These are phyloP conservation scores for Vavraia culicis DNA, from an alignment of 371 early-diverging fungal genomes.

Conservation along the genomic window DNA sequence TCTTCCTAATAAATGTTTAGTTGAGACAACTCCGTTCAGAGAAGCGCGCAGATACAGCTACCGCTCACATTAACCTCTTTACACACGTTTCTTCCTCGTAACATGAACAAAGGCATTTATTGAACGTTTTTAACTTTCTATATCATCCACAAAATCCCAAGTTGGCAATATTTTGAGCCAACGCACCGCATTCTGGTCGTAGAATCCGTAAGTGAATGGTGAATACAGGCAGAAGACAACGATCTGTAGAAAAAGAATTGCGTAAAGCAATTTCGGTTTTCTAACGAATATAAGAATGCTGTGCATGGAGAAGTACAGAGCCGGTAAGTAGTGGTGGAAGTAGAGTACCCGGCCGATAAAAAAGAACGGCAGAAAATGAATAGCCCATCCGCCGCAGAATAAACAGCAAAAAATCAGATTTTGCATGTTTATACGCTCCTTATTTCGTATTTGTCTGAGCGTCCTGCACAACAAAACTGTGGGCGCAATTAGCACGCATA, in stretches of 20 bases:
- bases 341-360: conserved; percentile 75
- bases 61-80: too few species aligned
- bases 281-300: conserved; percentile 11
- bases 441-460: conserved; percentile 7
- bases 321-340: conserved; percentile 70
- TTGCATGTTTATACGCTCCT: conserved; percentile 8
- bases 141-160: conserved; percentile 27
- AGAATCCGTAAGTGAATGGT: conserved; percentile 30
- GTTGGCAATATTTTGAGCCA: conserved; percentile 17
- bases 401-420: conserved; percentile 38
- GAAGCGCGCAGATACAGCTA: too few species aligned
- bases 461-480: conserved; percentile 11
- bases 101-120: too few species aligned
- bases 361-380: conserved; percentile 79
- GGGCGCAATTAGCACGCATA: conserved; percentile 35
- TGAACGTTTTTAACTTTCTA: too few species aligned
- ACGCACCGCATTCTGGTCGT: conserved; percentile 5
- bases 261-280: background rate
- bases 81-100: too few species aligned
- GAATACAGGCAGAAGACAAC: conserved; percentile 18
- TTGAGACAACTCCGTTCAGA: too few species aligned
- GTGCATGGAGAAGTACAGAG: conserved; percentile 63
- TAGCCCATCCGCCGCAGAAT: conserved; percentile 56
- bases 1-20: too few species aligned
- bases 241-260: conserved; percentile 12